Conservation (phyloP, 1,139 yeast genomes). For the Hemisphaericaspora subhashii region DNA sequence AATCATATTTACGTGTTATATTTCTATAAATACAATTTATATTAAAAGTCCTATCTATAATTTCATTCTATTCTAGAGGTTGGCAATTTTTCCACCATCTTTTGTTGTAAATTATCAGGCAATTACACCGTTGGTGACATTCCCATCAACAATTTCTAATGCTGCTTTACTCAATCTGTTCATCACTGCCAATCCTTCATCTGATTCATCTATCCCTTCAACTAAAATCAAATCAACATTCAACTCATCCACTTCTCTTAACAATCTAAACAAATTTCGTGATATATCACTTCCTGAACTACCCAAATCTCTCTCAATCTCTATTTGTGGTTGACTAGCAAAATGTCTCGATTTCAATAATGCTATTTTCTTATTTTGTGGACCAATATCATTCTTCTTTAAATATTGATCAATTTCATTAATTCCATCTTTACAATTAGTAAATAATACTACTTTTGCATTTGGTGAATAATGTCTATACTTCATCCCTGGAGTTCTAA, state of each 20-base stretch:
- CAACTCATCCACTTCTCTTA: slow-evolving; percentile 71
- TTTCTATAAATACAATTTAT: too few species aligned
- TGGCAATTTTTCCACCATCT: too few species aligned
- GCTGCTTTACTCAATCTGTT: slow-evolving; percentile 90
- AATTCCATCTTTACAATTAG: slow-evolving; percentile 48
- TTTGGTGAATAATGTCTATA: slow-evolving; percentile 92
- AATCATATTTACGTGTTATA: too few species aligned
- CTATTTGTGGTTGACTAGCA: slow-evolving; percentile 22
- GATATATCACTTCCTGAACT: slow-evolving; percentile 62
- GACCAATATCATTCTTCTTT: slow-evolving; percentile 14
- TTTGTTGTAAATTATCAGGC: not conserved
- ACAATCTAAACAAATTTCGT: slow-evolving; percentile 64
- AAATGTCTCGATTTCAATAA: slow-evolving; percentile 45
- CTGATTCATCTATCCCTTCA: slow-evolving; percentile 66
- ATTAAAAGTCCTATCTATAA: too few species aligned
- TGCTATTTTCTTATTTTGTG: slow-evolving; percentile 36
- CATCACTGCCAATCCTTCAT: slow-evolving; percentile 94
- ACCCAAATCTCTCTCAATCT: slow-evolving; percentile 54
- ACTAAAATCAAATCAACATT: slow-evolving; percentile 67
- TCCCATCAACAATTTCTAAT: slow-evolving; percentile 37
- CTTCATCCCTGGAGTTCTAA: slow-evolving; percentile 96
- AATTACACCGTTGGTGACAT: not conserved
- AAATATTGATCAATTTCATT: slow-evolving; percentile 30
- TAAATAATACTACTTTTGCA: slow-evolving; percentile 76
- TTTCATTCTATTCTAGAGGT: too few species aligned